These are phyloP conservation scores for Nymphaea thermarum DNA, from an alignment of 164 flowering plant species.

Conservation along the genomic window DNA sequence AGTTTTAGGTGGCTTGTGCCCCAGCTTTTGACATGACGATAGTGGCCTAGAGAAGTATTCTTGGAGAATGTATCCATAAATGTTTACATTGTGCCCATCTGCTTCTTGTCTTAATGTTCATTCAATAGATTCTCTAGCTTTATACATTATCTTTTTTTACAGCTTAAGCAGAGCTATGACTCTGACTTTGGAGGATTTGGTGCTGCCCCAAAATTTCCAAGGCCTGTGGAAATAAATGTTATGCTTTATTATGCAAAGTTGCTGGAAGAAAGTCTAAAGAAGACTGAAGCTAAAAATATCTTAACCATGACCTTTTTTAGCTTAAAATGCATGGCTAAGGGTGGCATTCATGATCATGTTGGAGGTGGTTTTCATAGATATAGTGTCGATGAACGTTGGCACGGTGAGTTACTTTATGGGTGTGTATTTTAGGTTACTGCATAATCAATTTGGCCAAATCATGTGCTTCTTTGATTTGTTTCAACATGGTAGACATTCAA, in stretches of 20 bases:
- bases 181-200: conserved; percentile 78
- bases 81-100: too few species aligned
- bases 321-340: conserved; percentile 85
- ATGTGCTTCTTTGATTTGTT: too few species aligned
- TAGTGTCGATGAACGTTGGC: conserved; percentile 97
- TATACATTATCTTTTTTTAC: conserved; percentile 1
- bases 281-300: conserved; percentile 35
- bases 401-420: conserved; percentile 40
- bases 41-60: too few species aligned
- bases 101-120: too few species aligned
- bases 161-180: conserved; percentile 68
- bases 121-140: too few species aligned
- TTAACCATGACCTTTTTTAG: conserved; percentile 51
- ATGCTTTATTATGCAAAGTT: conserved; percentile 69
- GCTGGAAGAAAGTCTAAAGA: conserved; percentile 43
- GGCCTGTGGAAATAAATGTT: conserved; percentile 83
- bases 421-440: too few species aligned
- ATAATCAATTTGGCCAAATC: too few species aligned
- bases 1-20: too few species aligned
- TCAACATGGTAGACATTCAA: too few species aligned
- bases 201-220: conserved; percentile 87
- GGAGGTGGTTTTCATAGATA: conserved; percentile 99
- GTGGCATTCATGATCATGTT: conserved; percentile 87
- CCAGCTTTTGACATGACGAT: too few species aligned
- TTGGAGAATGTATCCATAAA: too few species aligned